These are phyloP conservation scores for Cutaneotrichosporon daszewskae DNA, from an alignment of 1,284 basidiomycete genomes.

Conservation along the genomic window DNA sequence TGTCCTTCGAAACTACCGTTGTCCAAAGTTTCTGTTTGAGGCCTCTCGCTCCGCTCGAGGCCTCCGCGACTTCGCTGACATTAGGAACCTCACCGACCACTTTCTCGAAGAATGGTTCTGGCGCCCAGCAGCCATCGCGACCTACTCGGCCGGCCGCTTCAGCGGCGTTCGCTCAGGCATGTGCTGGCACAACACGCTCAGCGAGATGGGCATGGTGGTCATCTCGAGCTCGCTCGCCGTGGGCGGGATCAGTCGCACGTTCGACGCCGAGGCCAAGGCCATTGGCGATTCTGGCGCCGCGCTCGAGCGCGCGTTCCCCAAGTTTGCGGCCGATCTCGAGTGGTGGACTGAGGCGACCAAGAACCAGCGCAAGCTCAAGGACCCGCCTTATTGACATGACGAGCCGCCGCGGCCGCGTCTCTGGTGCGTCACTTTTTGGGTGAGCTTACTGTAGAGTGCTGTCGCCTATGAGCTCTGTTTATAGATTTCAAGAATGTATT, in stretches of 20 bases:
- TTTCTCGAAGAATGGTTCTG: conserved; percentile 8
- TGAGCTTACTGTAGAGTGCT: too few relatives aligned
- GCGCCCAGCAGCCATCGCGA: conserved; percentile 3
- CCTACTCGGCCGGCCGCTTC: conserved; percentile 7
- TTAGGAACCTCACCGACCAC: conserved; percentile 11
- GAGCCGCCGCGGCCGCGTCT: too few relatives aligned
- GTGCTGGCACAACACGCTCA: conserved; percentile 1
- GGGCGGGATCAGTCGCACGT: neutral
- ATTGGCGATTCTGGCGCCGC: neutral
- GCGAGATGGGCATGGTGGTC: conserved; percentile 11
- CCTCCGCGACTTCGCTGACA: too few relatives aligned
- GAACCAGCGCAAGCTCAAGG: conserved; percentile 2
- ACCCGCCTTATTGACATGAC: too few relatives aligned
- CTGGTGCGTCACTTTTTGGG: too few relatives aligned
- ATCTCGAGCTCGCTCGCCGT: neutral
- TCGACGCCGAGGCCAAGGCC: neutral
- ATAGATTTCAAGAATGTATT: too few relatives aligned
- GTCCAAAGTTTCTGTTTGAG: too few relatives aligned
- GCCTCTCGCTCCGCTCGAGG: too few relatives aligned
- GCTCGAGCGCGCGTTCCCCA: neutral
- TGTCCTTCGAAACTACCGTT: too few relatives aligned
- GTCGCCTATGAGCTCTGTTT: too few relatives aligned
- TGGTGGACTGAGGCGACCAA: conserved; percentile 4
- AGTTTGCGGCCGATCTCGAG: conserved; percentile 3
- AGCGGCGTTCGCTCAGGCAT: conserved; percentile 1